Evolutionary conservation across 78 protist species (phyloP).

Genomic region (Cavenderia fasciculata): DNA sequence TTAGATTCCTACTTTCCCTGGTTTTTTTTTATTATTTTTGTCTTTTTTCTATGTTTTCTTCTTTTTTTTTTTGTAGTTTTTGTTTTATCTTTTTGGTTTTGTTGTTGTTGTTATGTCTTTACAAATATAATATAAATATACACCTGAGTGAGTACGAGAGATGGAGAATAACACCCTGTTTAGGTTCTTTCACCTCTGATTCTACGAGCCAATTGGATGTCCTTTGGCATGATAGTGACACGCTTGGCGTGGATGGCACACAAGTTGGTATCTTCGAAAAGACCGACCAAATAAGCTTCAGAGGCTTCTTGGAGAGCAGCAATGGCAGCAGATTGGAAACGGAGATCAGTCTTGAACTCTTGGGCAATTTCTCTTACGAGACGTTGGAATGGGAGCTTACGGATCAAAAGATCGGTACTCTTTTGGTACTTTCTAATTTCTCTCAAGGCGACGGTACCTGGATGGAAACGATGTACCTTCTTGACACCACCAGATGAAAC

Average conservation of each 20-base stretch:
- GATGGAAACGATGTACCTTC: constrained; percentile 93
- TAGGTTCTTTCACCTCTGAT: constrained; percentile 95
- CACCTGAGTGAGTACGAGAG: background rate
- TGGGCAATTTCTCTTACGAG: constrained; percentile 85
- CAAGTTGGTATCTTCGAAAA: constrained; percentile 93
- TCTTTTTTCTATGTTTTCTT: background rate
- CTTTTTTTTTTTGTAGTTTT: background rate
- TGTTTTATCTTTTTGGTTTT: background rate
- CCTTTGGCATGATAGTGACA: constrained; percentile 95
- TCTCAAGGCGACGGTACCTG: constrained; percentile 95
- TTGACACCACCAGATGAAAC: constrained; percentile 80
- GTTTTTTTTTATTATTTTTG: background rate
- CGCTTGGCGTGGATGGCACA: constrained; percentile 85
- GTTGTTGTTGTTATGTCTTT: background rate
- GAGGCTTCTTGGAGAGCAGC: constrained; percentile 94
- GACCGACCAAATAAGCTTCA: constrained; percentile 93
- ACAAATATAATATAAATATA: background rate
- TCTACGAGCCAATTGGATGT: constrained; percentile 95
- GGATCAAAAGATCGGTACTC: constrained; percentile 92
- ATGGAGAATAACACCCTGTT: background rate
- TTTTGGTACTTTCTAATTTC: constrained; percentile 95
- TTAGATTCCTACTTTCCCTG: no score
- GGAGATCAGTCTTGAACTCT: constrained; percentile 91
- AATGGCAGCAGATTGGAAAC: constrained; percentile 91
- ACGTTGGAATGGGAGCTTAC: constrained; percentile 94